phyloP scores from a whole-genome alignment of 768 basidiomycete species.

The Megacollybia marginata region DNA sequence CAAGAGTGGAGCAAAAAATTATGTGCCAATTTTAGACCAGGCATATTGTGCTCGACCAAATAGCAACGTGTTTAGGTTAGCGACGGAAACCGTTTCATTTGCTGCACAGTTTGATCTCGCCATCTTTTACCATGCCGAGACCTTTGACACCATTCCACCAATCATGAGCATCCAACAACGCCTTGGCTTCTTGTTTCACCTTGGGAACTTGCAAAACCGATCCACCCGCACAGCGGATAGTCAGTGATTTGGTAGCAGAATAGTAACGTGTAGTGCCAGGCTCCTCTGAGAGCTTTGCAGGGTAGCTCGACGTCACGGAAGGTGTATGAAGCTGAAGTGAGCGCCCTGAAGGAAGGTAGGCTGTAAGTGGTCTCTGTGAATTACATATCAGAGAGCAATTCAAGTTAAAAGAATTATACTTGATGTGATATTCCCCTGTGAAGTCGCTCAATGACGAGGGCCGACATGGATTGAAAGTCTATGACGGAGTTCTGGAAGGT shows the following conservation, averaged over 20 bases:
- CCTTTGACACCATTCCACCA: constrained; percentile 74
- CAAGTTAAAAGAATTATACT: constrained; percentile 21
- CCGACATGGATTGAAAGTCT: constrained; percentile 51
- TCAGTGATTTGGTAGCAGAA: constrained; percentile 27
- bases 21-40: no score
- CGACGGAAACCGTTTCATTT: no score
- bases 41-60: no score
- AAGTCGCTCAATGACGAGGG: constrained; percentile 43
- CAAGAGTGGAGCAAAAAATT: no score
- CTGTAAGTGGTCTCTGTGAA: constrained; percentile 25
- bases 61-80: no score
- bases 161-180: constrained; percentile 46
- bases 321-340: constrained; percentile 34
- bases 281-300: constrained; percentile 7
- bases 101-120: neutral
- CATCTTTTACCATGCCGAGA: constrained; percentile 14
- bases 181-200: constrained; percentile 58
- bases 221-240: constrained; percentile 48
- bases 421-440: constrained; percentile 68
- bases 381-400: neutral
- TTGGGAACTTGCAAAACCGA: constrained; percentile 45
- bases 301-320: constrained; percentile 10
- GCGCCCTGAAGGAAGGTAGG: constrained; percentile 24
- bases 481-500: constrained; percentile 41
- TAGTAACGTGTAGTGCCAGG: constrained; percentile 41